Conservation (phyloP, 257 asterid species). For the Salvia miltiorrhiza region DNA sequence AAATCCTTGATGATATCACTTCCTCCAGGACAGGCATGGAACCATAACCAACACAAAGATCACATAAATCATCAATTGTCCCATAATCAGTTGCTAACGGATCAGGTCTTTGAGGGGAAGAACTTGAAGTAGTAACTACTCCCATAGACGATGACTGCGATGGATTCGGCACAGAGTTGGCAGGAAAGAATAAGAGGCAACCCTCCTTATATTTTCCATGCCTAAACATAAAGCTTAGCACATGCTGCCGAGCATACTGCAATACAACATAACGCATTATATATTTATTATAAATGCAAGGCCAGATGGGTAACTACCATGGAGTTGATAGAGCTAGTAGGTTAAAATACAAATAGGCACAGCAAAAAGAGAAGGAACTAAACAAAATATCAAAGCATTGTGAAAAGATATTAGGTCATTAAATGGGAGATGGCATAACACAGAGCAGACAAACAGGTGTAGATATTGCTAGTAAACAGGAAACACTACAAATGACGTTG, state of each 20-base stretch:
- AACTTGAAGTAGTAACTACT: conserved; percentile 55
- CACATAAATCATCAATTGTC: conserved; percentile 84
- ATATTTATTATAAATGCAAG: conserved; percentile 2
- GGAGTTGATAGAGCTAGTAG: conserved; percentile 14
- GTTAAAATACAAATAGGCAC: conserved; percentile 8
- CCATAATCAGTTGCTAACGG: conserved; percentile 87
- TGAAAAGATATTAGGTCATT: background rate
- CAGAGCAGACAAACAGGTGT: conserved; percentile 12
- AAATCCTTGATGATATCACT: conserved; percentile 62
- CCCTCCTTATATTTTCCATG: conserved; percentile 91
- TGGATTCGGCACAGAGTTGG: conserved; percentile 64
- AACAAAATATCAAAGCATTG: background rate
- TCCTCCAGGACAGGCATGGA: conserved; percentile 88
- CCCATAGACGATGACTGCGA: conserved; percentile 65
- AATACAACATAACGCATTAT: conserved; percentile 22
- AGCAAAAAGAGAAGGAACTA: conserved; percentile 1
- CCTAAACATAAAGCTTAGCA: conserved; percentile 88
- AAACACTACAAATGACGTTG: background rate
- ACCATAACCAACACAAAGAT: conserved; percentile 79
- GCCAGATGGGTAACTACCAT: conserved; percentile 7
- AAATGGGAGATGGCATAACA: background rate
- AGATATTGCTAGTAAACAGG: background rate
- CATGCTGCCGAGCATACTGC: conserved; percentile 93
- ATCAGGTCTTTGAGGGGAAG: conserved; percentile 92
- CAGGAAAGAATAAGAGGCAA: conserved; percentile 81